Evolutionary conservation across 345 rosid species (phyloP).

Genomic region (Microcos paniculata): DNA sequence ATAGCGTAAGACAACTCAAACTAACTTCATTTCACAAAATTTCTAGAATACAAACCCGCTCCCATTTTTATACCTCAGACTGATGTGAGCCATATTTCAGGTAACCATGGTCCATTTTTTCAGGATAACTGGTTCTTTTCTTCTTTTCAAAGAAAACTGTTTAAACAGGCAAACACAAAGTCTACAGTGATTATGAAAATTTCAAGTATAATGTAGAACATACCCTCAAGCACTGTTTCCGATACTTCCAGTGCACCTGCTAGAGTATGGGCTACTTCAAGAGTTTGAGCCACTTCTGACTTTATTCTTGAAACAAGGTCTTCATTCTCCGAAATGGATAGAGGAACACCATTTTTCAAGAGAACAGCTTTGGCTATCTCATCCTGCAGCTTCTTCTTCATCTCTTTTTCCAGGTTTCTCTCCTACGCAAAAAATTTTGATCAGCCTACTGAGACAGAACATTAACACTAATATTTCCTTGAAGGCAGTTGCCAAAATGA

Average conservation of each 20-base stretch:
- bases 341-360: slow-evolving; percentile 20
- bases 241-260: slow-evolving; percentile 16
- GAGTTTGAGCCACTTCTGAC: slow-evolving; percentile 24
- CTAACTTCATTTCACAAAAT: no score
- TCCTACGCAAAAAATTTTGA: slow-evolving; percentile 8
- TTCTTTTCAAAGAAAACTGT: not conserved
- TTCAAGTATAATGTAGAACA: slow-evolving; percentile 1
- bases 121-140: not conserved
- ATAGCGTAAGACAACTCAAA: no score
- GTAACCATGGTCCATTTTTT: not conserved
- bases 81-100: no score
- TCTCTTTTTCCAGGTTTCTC: slow-evolving; percentile 21
- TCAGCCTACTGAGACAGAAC: not conserved
- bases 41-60: no score
- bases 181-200: not conserved
- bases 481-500: not conserved
- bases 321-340: slow-evolving; percentile 19
- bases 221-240: slow-evolving; percentile 3
- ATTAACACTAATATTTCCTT: not conserved
- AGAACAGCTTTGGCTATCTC: slow-evolving; percentile 22
- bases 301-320: slow-evolving; percentile 21
- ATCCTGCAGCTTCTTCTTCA: slow-evolving; percentile 22
- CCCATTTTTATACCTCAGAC: no score
- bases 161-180: not conserved
- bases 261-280: slow-evolving; percentile 25